Evolutionary conservation across 1,139 yeast genomes (phyloP).

Genomic region (Blastobotrys indianensis): DNA sequence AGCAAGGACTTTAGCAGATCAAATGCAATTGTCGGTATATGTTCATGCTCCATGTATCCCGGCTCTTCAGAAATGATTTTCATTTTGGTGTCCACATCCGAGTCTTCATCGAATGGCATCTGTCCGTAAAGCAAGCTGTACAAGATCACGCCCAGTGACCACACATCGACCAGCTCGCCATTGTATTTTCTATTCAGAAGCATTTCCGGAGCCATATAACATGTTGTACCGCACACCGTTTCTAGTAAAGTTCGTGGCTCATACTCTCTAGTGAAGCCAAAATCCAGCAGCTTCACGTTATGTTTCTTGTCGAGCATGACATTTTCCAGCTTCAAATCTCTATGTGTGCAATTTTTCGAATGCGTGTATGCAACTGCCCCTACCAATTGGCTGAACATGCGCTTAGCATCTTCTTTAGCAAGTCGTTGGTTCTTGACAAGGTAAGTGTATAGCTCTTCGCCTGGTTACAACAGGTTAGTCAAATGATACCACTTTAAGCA

Average conservation of each 20-base stretch:
- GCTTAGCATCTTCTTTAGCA: constrained; percentile 45
- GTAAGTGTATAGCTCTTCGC: constrained; percentile 76
- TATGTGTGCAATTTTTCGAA: constrained; percentile 72
- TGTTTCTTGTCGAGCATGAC: constrained; percentile 65
- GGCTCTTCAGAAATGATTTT: constrained; percentile 68
- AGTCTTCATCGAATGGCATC: constrained; percentile 87
- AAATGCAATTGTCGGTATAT: constrained; percentile 45
- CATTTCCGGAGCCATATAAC: constrained; percentile 95
- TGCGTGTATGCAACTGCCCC: constrained; percentile 86
- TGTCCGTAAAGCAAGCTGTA: constrained; percentile 81
- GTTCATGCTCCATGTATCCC: constrained; percentile 32
- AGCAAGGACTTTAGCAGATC: constrained; percentile 51
- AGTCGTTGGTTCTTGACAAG: constrained; percentile 50
- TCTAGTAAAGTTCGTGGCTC: constrained; percentile 54
- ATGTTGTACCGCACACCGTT: constrained; percentile 91
- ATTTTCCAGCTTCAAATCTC: constrained; percentile 87
- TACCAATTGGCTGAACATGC: constrained; percentile 67
- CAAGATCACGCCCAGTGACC: constrained; percentile 94
- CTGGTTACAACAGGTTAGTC: constrained; percentile 43
- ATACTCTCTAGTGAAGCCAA: constrained; percentile 88
- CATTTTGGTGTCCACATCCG: constrained; percentile 54
- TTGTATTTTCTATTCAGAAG: constrained; percentile 61
- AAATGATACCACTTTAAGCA: not conserved
- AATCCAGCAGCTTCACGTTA: constrained; percentile 76
- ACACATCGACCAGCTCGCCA: constrained; percentile 77